Evolutionary conservation across 2,329 filamentous ascomycete species (phyloP), one percentile per base, ranked within the genome.

Genomic region (Teratosphaeria gauchensis): DNA sequence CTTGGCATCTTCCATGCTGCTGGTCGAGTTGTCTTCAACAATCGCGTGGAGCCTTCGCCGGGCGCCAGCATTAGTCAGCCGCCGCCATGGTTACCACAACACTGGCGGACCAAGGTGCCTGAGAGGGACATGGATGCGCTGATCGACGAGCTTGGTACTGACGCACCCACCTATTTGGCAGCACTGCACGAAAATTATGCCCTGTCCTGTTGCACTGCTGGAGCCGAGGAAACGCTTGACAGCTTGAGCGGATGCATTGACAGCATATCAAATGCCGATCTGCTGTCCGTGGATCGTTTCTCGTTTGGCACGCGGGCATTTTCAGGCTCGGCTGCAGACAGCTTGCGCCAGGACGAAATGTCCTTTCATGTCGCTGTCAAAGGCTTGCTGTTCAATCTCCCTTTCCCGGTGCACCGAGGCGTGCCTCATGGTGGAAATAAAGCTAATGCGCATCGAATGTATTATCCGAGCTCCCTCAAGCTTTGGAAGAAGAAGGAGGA

Each of bases 11-110:
- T 99, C 69, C 94, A 99, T 72, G 91, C 94, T 0, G 89, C 97
- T 12, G 94, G 92, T 3, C 96, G 94, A 71, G 89, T 99, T 2
- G 86, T 97, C 0, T 95, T 97, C 76, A 99, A 99, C 76, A 99
- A 96, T 72, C 83, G 94, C 53, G 82, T 88, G 24, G 84, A 87
- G 31, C 71, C 73, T 3, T 74, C 79, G 12, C 65, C 72, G 52
- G 66, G 69, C 52, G 61, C 60, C 12, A 60, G 57, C 14, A 65
- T 74, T 2, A 61, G 73, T 46, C 77, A 79, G 55, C 78, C 79
- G 14, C 77, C 78, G 21, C 67, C 72, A 48, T 77, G 76, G 66
- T 73, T 79, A 32, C 75, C 78, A 0, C 74, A 78, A 56, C 71
- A 74, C 56, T 68, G 71, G 33, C 72, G 78, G 56, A 69, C 71